A percentile compares a stretch with the other conserved stretches of the same genome.
phyloP scores from a whole-genome alignment of 2,329 filamentous ascomycete genomes.

The Cordyceps cicadae region DNA sequence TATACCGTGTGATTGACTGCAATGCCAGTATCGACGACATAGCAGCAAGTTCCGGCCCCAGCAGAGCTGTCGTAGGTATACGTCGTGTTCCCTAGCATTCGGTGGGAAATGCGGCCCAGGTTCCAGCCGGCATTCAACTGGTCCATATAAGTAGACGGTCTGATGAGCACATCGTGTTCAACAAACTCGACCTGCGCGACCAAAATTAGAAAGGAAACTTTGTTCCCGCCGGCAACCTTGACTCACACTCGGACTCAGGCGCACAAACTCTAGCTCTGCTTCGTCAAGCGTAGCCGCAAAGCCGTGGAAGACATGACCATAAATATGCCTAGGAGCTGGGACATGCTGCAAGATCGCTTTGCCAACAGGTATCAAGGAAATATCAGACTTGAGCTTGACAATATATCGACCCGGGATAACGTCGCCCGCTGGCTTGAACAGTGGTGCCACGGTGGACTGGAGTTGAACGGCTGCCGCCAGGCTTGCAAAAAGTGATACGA shows the following conservation, averaged over 20 bases:
- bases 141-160: neutral
- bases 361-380: neutral
- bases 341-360: neutral
- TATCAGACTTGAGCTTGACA: neutral
- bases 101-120: slow-evolving; percentile 2
- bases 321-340: neutral
- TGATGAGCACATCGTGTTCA: neutral
- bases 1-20: neutral
- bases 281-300: neutral
- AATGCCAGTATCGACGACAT: slow-evolving; percentile 6
- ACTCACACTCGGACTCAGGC: neutral
- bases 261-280: neutral
- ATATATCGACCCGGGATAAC: slow-evolving; percentile 4
- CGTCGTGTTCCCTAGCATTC: neutral
- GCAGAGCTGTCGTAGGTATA: slow-evolving; percentile 6
- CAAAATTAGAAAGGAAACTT: neutral
- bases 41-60: slow-evolving; percentile 2
- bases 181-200: neutral
- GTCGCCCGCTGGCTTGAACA: neutral
- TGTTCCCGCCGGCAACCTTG: neutral
- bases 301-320: neutral
- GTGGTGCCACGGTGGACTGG: neutral
- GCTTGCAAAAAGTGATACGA: neutral
- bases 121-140: slow-evolving; percentile 2
- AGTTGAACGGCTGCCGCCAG: neutral